These are phyloP conservation scores for Xylariaceae sp. DNA, from an alignment of 2,329 filamentous ascomycete species.

Conservation along the genomic window DNA sequence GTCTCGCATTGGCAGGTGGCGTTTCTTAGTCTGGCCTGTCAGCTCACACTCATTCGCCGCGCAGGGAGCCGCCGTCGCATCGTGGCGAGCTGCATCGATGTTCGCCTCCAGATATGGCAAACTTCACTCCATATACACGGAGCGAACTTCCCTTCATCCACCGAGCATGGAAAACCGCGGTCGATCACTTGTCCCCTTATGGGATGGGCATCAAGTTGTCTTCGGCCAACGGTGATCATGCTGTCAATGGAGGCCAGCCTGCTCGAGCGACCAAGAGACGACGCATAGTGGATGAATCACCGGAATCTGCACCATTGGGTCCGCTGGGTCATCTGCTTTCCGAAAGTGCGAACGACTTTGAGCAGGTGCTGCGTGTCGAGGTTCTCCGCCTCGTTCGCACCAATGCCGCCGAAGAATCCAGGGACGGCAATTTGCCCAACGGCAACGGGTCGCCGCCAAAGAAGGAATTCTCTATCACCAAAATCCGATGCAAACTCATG, in stretches of 20 bases:
- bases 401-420: constrained; percentile 32
- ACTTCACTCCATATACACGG: constrained; percentile 37
- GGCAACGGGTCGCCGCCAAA: constrained; percentile 27
- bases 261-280: constrained; percentile 41
- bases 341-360: constrained; percentile 19
- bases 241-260: constrained; percentile 29
- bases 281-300: constrained; percentile 35
- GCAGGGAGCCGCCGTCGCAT: constrained; percentile 15
- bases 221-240: constrained; percentile 29
- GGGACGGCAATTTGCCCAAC: constrained; percentile 27
- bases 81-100: constrained; percentile 27
- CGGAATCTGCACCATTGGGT: constrained; percentile 22
- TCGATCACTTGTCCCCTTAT: constrained; percentile 34
- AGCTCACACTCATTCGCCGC: constrained; percentile 8
- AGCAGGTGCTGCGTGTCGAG: constrained; percentile 42
- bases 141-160: constrained; percentile 44
- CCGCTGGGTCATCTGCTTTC: constrained; percentile 16
- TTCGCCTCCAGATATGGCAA: constrained; percentile 38
- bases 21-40: constrained; percentile 11
- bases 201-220: constrained; percentile 38
- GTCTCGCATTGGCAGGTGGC: too few species aligned
- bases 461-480: constrained; percentile 28
- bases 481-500: constrained; percentile 35
- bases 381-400: constrained; percentile 45
- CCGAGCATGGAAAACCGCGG: constrained; percentile 43